A percentile compares a stretch with the other conserved stretches of the same genome.
These are phyloP conservation scores for Trapa incisa DNA, from an alignment of 345 rosid genomes.

Conservation along the genomic window DNA sequence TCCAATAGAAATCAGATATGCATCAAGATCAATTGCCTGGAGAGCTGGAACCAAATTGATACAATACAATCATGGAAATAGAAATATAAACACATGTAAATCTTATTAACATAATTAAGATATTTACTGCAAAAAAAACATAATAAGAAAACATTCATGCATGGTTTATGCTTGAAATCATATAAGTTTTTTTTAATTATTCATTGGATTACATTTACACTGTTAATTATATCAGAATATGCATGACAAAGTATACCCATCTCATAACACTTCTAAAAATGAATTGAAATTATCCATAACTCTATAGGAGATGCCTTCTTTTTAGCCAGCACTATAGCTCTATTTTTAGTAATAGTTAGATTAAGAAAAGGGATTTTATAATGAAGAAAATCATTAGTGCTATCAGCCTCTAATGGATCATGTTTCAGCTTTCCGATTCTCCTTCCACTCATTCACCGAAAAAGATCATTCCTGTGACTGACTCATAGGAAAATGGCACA, in stretches of 20 bases:
- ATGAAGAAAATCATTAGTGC: too few relatives aligned
- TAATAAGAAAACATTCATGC: neutral
- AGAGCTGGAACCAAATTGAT: constrained; percentile 36
- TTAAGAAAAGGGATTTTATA: too few relatives aligned
- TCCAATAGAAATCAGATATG: constrained; percentile 57
- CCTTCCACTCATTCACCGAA: too few relatives aligned
- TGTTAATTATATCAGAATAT: neutral
- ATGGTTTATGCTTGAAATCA: neutral
- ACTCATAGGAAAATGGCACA: too few relatives aligned
- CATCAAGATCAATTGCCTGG: constrained; percentile 45
- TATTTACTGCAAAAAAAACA: neutral
- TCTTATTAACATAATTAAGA: neutral
- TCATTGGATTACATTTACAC: neutral
- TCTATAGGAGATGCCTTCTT: too few relatives aligned
- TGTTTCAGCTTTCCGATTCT: too few relatives aligned
- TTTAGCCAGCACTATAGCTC: too few relatives aligned
- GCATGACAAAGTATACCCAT: neutral
- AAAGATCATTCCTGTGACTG: too few relatives aligned
- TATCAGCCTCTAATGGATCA: too few relatives aligned
- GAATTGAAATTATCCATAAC: neutral
- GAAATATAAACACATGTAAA: neutral
- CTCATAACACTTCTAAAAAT: neutral
- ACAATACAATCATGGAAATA: neutral
- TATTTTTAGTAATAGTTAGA: too few relatives aligned
- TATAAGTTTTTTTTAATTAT: neutral